Evolutionary conservation across 2,329 filamentous ascomycete genomes (phyloP).

Genomic region (Mycosphaerelloides madeirae): DNA sequence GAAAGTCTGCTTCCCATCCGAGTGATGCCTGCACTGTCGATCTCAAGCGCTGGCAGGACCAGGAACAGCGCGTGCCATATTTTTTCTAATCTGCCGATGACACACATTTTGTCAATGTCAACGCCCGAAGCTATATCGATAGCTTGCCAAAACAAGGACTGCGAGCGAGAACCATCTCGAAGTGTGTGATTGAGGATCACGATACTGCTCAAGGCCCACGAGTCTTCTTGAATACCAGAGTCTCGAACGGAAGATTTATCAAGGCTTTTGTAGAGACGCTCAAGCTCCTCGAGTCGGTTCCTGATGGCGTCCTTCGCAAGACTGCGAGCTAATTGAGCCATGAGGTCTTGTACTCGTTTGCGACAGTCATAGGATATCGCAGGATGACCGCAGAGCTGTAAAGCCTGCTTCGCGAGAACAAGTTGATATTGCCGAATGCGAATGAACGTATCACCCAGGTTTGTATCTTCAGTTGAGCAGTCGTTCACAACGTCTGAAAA

Average conservation of each 20-base stretch:
- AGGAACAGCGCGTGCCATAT: slow-evolving; percentile 47
- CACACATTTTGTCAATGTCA: slow-evolving; percentile 15
- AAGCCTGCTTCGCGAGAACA: slow-evolving; percentile 30
- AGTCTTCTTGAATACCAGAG: slow-evolving; percentile 44
- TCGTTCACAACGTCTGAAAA: slow-evolving; percentile 1
- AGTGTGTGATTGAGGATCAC: slow-evolving; percentile 46
- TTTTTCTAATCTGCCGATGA: slow-evolving; percentile 33
- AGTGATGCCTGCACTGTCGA: slow-evolving; percentile 48
- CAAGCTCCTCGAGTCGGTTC: slow-evolving; percentile 30
- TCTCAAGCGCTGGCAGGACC: slow-evolving; percentile 50
- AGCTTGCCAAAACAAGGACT: slow-evolving; percentile 42
- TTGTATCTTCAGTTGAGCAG: neutral
- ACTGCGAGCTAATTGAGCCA: slow-evolving; percentile 34
- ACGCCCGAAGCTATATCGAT: slow-evolving; percentile 34
- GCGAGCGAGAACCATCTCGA: slow-evolving; percentile 23
- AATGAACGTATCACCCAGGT: neutral
- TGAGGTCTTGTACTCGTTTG: slow-evolving; percentile 26
- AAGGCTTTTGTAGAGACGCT: slow-evolving; percentile 44
- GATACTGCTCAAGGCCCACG: slow-evolving; percentile 42
- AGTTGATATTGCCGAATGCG: slow-evolving; percentile 22
- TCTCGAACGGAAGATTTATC: slow-evolving; percentile 40
- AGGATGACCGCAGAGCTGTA: slow-evolving; percentile 30
- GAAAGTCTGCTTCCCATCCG: slow-evolving; percentile 38
- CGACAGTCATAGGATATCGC: slow-evolving; percentile 14
- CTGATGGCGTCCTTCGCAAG: slow-evolving; percentile 33